Evolutionary conservation across 176 grass and related monocot genomes (phyloP), one percentile per base, ranked within the genome.

Genomic region (Metroxylon sagu): DNA sequence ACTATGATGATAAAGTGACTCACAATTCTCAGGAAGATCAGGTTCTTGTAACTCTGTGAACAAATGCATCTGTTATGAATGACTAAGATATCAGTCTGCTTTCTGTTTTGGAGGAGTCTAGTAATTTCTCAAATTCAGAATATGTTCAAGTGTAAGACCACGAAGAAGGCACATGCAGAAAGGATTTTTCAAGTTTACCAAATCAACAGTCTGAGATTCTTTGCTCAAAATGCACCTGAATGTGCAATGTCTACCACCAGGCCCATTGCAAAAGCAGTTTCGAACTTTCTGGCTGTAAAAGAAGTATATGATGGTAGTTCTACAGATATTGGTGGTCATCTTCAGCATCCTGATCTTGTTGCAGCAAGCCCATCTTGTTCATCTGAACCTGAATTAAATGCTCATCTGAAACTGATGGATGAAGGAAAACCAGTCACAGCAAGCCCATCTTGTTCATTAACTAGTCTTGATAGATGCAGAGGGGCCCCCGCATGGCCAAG

Each of bases 401-500:
- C 49, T 35, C n/a, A 53, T 18, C 8, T 2, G 30, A 59, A 62
- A 14, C 6, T 35, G 25, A 49, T 31, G 8, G 58, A 62, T 72
- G 39, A 18, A 62, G 59, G 57, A 51, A 72, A 72, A 53, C 29
- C 49, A 54, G 59, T 62, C 54, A 18, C 70, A 19, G 25, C 43
- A 43, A 72, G 58, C 5, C 25, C 57, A 72, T 72, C 50, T 27
- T 62, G 50, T 62, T 5, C 27, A 54, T 49, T 62, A 53, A 61
- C 43, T n/a, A 26, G 29, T 57, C 29, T 18, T 50, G 67, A 70
- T 25, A 58, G 54, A 58, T 59, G 55, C 17, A 82, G 25, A 82
- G 68, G 66, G 87, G 92, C 55, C 92, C 92, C 73, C 78, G 81
- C 39, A 82, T 97, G 54, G 92, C 87, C 19, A 91, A 83, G 48